phyloP scores from a whole-genome alignment of 495 filamentous ascomycete species.

The Hypoxylon intermedium region DNA sequence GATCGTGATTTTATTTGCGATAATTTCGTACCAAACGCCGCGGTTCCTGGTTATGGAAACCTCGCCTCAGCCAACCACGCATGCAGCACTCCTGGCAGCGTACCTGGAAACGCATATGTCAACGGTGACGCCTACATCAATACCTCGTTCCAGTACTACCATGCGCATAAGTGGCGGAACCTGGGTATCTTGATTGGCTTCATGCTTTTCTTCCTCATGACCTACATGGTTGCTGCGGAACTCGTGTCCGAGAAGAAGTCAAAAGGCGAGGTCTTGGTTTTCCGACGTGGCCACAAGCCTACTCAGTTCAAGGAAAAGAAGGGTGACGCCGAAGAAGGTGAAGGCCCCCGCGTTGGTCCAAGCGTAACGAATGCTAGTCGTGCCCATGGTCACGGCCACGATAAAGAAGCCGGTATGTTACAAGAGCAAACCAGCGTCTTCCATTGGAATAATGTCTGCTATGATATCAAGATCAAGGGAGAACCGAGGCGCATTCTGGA shows the following conservation, averaged over 20 bases:
- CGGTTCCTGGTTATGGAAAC: constrained; percentile 53
- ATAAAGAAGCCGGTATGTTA: constrained; percentile 52
- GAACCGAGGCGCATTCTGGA: constrained; percentile 78
- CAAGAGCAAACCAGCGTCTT: constrained; percentile 75
- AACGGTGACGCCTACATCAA: constrained; percentile 75
- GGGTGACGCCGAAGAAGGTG: constrained; percentile 61
- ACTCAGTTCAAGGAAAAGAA: constrained; percentile 62
- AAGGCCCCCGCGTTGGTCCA: constrained; percentile 48
- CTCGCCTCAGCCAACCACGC: constrained; percentile 52
- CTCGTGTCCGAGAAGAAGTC: constrained; percentile 77
- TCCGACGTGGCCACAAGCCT: constrained; percentile 76
- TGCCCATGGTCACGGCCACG: constrained; percentile 51
- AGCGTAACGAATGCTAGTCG: constrained; percentile 50
- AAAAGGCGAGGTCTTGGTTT: constrained; percentile 89
- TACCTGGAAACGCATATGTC: constrained; percentile 58
- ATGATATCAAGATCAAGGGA: constrained; percentile 87
- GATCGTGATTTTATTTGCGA: constrained; percentile 69
- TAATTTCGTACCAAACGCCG: constrained; percentile 63
- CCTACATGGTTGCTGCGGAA: constrained; percentile 77
- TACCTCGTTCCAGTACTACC: constrained; percentile 65
- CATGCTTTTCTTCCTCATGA: constrained; percentile 67
- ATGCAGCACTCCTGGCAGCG: constrained; percentile 69
- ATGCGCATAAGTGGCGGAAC: constrained; percentile 76
- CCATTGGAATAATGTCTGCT: constrained; percentile 85
- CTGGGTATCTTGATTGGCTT: constrained; percentile 81